Base-by-base conservation (phyloP, 257 asterid genomes). In the Parsonsia alboflavescens region DNA sequence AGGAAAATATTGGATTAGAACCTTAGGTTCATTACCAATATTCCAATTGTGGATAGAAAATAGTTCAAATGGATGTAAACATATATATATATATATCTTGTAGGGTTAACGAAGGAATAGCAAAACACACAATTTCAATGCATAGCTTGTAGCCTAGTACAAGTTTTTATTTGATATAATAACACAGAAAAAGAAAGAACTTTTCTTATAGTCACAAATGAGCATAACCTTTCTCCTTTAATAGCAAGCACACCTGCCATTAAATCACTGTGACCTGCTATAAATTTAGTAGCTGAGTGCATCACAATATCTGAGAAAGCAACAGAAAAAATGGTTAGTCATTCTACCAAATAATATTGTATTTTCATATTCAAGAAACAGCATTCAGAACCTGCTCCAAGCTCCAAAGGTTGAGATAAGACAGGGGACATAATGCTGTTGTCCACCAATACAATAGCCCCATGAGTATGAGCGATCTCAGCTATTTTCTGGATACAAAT, bases 381-480 rank as follows among this genome's bases (percentile, higher is more conserved):
- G 22, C 71, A 53, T 42, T 21, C 6, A 16, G 73, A 84, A 92
- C 97, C 98, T 58, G 97, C 97, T 80, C 98, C 98, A 42, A 92
- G 95, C 79, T 89, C 93, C 84, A 94, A 81, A 28, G 98, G 97
- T 69, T 58, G 92, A 82, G 86, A 94, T 61, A 94, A 73, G 41
- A 92, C 97, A 15, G 96, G 90, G 63, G 98, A 94, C 98, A 94
- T 90, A 79, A 94, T 92, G 89, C 97, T 94, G 81, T 94, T 94
- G 81, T 94, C 98, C 72, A 94, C 97, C 92, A 94, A 77, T 58
- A 94, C 88, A 41, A 89, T 92, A 71, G 97, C 97, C 4, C 96
- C 95, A 12, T 83, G 86, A 75, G 91, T 88, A 84, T 90, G 98
- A 63, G 97, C 98, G 66, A 90, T 80, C 79, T 88, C 96, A 53